These are phyloP conservation scores for Talaromyces amestolkiae DNA, from an alignment of 2,329 filamentous ascomycete species.

Conservation along the genomic window DNA sequence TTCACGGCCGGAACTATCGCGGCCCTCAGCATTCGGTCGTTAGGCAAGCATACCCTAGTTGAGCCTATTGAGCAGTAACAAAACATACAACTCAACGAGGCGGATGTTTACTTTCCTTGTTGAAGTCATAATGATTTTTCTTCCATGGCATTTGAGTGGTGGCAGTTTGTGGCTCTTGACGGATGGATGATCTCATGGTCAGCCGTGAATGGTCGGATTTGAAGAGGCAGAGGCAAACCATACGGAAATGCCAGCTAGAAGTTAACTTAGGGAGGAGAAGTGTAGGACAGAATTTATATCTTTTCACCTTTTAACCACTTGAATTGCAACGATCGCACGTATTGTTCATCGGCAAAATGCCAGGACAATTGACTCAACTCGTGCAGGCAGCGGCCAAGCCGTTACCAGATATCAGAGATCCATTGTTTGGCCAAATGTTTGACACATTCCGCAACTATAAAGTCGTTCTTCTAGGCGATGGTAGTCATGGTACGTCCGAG, in stretches of 20 bases:
- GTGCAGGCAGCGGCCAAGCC: slow-evolving; percentile 37
- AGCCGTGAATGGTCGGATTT: slow-evolving; percentile 5
- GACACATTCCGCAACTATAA: slow-evolving; percentile 41
- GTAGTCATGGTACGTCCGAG: slow-evolving; percentile 55
- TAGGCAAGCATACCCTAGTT: slow-evolving; percentile 23
- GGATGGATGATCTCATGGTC: slow-evolving; percentile 19
- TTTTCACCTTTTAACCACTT: not conserved
- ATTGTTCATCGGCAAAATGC: slow-evolving; percentile 19
- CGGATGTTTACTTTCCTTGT: not conserved
- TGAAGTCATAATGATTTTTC: slow-evolving; percentile 19
- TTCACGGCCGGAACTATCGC: slow-evolving; percentile 4
- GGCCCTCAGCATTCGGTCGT: not conserved
- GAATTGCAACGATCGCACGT: not conserved
- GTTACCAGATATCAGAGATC: slow-evolving; percentile 36
- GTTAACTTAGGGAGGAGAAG: not conserved
- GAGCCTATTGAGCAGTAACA: not conserved
- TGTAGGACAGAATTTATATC: not conserved
- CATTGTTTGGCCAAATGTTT: slow-evolving; percentile 42
- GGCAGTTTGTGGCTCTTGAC: slow-evolving; percentile 16
- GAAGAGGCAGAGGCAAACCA: slow-evolving; percentile 13
- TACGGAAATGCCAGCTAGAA: not conserved
- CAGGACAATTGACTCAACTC: slow-evolving; percentile 32
- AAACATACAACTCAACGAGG: not conserved
- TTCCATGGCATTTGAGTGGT: not conserved
- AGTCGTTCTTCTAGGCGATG: slow-evolving; percentile 48